These are phyloP conservation scores for Prunus mongolica DNA, from an alignment of 306 rosid species.

Conservation along the genomic window DNA sequence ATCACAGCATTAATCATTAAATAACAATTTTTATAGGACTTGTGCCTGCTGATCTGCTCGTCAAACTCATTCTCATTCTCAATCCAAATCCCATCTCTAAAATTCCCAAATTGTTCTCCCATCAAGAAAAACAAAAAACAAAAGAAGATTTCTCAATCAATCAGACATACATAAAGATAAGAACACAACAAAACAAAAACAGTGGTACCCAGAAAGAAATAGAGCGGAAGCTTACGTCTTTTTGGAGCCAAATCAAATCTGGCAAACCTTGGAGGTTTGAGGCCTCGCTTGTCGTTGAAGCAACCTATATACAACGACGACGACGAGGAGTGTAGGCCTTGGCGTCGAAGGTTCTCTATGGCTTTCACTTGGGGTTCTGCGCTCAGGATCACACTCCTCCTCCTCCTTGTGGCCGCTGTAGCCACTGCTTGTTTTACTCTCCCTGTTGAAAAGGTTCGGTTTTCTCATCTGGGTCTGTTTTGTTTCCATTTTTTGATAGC, in stretches of 20 bases:
- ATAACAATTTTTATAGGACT: too few relatives aligned
- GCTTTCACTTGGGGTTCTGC: slow-evolving; percentile 63
- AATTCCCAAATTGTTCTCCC: not conserved
- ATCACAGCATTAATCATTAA: too few relatives aligned
- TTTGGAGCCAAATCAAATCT: slow-evolving; percentile 37
- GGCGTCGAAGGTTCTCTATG: slow-evolving; percentile 68
- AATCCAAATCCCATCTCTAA: too few relatives aligned
- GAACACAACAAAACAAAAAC: not conserved
- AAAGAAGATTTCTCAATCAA: not conserved
- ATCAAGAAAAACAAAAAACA: not conserved
- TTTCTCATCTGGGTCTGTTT: slow-evolving; percentile 20
- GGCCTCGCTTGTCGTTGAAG: slow-evolving; percentile 83
- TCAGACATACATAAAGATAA: not conserved
- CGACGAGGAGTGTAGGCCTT: slow-evolving; percentile 69
- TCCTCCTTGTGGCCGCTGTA: slow-evolving; percentile 62
- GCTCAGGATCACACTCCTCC: slow-evolving; percentile 61
- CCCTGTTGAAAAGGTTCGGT: slow-evolving; percentile 72
- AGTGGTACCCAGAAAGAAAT: not conserved
- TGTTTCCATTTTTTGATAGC: slow-evolving; percentile 7
- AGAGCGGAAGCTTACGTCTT: slow-evolving; percentile 8
- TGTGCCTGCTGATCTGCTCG: not conserved
- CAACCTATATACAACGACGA: slow-evolving; percentile 42
- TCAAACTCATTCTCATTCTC: not conserved
- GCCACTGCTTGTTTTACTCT: slow-evolving; percentile 69
- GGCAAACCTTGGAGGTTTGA: slow-evolving; percentile 74